Evolutionary conservation across 257 asterid species (phyloP).

Genomic region (Haberlea rhodopensis): DNA sequence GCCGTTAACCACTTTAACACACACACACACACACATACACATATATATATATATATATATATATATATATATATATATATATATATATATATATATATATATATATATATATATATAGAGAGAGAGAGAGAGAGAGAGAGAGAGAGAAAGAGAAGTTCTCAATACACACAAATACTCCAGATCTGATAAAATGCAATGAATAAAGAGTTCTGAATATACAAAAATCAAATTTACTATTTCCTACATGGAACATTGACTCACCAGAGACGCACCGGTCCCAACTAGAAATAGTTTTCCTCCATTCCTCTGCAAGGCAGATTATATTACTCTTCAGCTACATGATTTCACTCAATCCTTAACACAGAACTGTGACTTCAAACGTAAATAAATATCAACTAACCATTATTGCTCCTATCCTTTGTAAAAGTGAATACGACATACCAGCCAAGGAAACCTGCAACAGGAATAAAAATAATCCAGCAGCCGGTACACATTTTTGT

Average conservation of each 20-base stretch:
- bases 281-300: slow-evolving; percentile 87
- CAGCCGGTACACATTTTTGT: background rate
- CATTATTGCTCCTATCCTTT: slow-evolving; percentile 82
- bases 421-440: slow-evolving; percentile 67
- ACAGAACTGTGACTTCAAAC: background rate
- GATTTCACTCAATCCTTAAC: background rate
- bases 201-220: background rate
- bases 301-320: slow-evolving; percentile 61
- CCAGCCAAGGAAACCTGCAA: slow-evolving; percentile 87
- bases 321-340: slow-evolving; percentile 25
- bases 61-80: too few relatives aligned
- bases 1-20: too few relatives aligned
- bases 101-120: too few relatives aligned
- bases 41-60: too few relatives aligned
- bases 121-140: too few relatives aligned
- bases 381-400: slow-evolving; percentile 33
- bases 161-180: too few relatives aligned
- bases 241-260: slow-evolving; percentile 31
- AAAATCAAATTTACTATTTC: background rate
- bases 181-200: background rate
- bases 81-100: too few relatives aligned
- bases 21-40: too few relatives aligned
- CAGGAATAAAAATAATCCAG: slow-evolving; percentile 2
- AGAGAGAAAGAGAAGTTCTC: too few relatives aligned
- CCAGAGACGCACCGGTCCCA: slow-evolving; percentile 90